Evolutionary conservation across 2,329 filamentous ascomycete genomes (phyloP), one percentile per base, ranked within the genome.

Genomic region (Pyrenophora seminiperda): DNA sequence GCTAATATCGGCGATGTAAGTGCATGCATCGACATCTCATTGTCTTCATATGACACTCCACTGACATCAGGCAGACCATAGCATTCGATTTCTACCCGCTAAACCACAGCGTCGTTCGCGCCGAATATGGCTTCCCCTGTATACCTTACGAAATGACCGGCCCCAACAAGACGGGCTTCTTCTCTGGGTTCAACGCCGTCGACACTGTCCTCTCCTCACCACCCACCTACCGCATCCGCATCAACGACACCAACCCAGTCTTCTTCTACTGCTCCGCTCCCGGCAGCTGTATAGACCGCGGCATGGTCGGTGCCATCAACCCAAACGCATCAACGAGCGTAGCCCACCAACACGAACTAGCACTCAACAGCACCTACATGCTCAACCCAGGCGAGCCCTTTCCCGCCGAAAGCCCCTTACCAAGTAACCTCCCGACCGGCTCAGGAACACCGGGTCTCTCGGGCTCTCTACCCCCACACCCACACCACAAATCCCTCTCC

Each of bases 291-390:
- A 78, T 80, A 7, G 70, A 74, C 2, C 81, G 85, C 42, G 81
- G 83, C 30, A 93, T 93, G 89, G 81, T 93, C 14, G 89, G 88
- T 3, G 86, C 83, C 1, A 86, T 92, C 58, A 93, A 92, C 63
- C 81, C 86, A 7, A 70, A 68, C 36, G 24, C 59, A 5, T 57
- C 51, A 10, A 62, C 56, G 34, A 59, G 53, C 5, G 54, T 73
- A 30, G 43, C 53, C 5, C 45, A 43, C 24, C 70, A 73, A 31
- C 56, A 59, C 1, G 22, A 53, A 13, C 39, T 67, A 19, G 70
- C 70, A 7, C 47, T 48, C 14, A 43, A 61, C 29, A 53, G 64
- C 24, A 41, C 59, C 7, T 71, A 70, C 49, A 65, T 63, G 59
- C 61, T 73, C 4, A 59, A 68, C 22, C 70, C 71, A 13, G 68